Conservation (phyloP, 345 rosid species). For the Citrus sinensis region DNA sequence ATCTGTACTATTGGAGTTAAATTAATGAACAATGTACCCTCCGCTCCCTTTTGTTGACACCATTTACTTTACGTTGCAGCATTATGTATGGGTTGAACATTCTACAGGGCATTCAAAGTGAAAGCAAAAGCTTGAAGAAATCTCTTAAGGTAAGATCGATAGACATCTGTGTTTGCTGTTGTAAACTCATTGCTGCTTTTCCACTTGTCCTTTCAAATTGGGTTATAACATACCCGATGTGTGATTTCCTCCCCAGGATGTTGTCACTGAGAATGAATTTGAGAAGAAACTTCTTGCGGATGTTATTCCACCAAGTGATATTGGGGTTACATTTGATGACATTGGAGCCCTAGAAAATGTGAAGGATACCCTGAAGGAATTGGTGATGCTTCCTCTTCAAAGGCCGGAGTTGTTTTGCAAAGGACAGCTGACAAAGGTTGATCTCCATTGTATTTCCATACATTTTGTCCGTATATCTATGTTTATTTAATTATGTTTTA, state of each 20-base stretch:
- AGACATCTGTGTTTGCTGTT: background rate
- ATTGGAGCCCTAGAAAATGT: slow-evolving; percentile 97
- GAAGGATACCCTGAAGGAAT: slow-evolving; percentile 95
- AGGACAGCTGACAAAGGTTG: slow-evolving; percentile 96
- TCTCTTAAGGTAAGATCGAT: slow-evolving; percentile 43
- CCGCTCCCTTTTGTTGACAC: background rate
- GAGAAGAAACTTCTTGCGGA: slow-evolving; percentile 96
- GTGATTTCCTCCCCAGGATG: slow-evolving; percentile 54
- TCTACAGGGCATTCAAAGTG: slow-evolving; percentile 53
- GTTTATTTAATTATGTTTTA: background rate
- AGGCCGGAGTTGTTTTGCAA: slow-evolving; percentile 97
- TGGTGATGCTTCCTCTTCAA: slow-evolving; percentile 99
- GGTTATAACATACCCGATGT: background rate
- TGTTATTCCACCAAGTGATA: slow-evolving; percentile 95
- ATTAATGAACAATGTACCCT: background rate
- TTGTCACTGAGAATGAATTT: slow-evolving; percentile 94
- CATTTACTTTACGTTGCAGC: slow-evolving; percentile 25
- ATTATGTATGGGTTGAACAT: slow-evolving; percentile 46
- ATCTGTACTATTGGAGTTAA: background rate
- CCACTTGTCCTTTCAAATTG: background rate
- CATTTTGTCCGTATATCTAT: background rate
- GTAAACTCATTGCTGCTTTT: background rate
- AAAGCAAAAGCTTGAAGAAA: slow-evolving; percentile 53
- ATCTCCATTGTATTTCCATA: background rate
- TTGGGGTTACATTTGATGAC: slow-evolving; percentile 95